phyloP scores from a whole-genome alignment of 2,329 filamentous ascomycete species.

The Trichoderma oligosporum region DNA sequence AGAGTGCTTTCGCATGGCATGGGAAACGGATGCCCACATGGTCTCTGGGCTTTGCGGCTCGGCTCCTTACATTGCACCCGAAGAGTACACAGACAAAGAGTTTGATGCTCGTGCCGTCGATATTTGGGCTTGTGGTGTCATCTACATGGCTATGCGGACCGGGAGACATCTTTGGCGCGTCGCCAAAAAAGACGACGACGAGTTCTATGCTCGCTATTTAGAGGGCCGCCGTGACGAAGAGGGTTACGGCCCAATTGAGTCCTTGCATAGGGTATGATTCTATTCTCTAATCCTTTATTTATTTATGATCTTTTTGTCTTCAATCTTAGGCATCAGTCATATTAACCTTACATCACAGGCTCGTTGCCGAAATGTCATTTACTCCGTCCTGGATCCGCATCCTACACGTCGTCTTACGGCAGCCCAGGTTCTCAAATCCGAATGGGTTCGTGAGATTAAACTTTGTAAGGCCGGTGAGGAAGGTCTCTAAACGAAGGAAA shows the following conservation, averaged over 20 bases:
- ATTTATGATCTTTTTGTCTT: neutral
- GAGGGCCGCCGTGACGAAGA: constrained; percentile 90
- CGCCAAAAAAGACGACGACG: constrained; percentile 95
- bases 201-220: constrained; percentile 93
- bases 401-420: constrained; percentile 88
- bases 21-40: constrained; percentile 98
- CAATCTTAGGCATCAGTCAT: neutral
- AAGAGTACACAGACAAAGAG: constrained; percentile 92
- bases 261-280: constrained; percentile 78
- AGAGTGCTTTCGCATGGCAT: constrained; percentile 99
- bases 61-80: constrained; percentile 93
- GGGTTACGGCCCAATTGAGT: constrained; percentile 95
- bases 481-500: constrained; percentile 60
- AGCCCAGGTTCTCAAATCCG: constrained; percentile 93
- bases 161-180: constrained; percentile 93
- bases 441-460: constrained; percentile 98
- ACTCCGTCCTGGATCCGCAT: constrained; percentile 95
- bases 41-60: constrained; percentile 94
- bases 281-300: neutral
- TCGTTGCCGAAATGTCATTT: constrained; percentile 96
- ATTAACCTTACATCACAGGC: constrained; percentile 53
- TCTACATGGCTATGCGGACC: constrained; percentile 99
- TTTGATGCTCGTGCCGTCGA: constrained; percentile 98
- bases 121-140: constrained; percentile 96
- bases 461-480: constrained; percentile 95